These are phyloP conservation scores for Helicostylum pulchrum DNA, from an alignment of 192 early-diverging fungal genomes.

Conservation along the genomic window DNA sequence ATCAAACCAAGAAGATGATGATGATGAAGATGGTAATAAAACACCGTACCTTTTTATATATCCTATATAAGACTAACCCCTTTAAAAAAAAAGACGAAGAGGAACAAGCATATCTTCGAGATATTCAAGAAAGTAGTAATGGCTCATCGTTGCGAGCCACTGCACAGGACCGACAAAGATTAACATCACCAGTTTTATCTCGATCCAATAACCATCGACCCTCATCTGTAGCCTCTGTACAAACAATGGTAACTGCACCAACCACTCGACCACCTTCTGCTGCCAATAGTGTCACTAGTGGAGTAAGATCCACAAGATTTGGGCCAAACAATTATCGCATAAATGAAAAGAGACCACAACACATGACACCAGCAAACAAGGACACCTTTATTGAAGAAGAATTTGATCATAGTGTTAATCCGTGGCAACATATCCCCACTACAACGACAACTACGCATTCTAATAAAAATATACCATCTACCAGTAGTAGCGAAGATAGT, in stretches of 20 bases:
- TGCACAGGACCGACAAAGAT: background rate
- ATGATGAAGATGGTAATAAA: background rate
- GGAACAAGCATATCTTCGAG: conserved; percentile 34
- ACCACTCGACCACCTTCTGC: background rate
- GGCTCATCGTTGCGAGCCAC: background rate
- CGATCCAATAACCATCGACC: background rate
- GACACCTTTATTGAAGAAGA: background rate
- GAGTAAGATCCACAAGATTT: conserved; percentile 11
- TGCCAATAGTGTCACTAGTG: background rate
- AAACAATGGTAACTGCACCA: conserved; percentile 15
- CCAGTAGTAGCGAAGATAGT: too few relatives aligned
- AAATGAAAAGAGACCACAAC: conserved; percentile 10
- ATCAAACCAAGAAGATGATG: conserved; percentile 12
- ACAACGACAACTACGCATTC: background rate
- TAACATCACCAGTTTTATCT: conserved; percentile 1
- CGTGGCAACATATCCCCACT: background rate
- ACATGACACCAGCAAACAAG: conserved; percentile 8
- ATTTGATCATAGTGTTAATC: conserved; percentile 11
- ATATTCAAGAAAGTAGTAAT: conserved; percentile 17
- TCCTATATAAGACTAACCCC: too few relatives aligned
- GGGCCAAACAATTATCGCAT: conserved; percentile 4
- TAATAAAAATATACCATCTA: too few relatives aligned
- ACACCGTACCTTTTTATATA: too few relatives aligned
- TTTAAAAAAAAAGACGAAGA: conserved; percentile 21
- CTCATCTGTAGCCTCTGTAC: background rate